Conservation (phyloP, 2,329 filamentous ascomycete genomes). For the Hypoxylon sp. region DNA sequence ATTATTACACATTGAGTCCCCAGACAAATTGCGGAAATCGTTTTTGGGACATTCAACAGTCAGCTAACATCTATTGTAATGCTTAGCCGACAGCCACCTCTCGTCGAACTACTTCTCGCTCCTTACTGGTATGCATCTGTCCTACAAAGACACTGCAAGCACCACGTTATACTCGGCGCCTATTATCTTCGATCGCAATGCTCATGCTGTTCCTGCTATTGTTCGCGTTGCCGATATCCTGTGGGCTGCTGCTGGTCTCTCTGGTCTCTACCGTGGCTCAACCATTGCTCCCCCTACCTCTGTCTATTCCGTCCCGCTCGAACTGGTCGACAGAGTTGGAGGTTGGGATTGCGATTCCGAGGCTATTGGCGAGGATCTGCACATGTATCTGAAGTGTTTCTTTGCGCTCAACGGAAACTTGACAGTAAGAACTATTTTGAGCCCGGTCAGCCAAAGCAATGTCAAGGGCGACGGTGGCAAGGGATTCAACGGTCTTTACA, state of each 20-base stretch:
- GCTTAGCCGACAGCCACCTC: slow-evolving; percentile 77
- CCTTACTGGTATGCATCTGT: slow-evolving; percentile 73
- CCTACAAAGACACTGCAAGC: slow-evolving; percentile 69
- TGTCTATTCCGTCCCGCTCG: slow-evolving; percentile 77
- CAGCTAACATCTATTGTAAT: slow-evolving; percentile 39
- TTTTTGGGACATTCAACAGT: background rate
- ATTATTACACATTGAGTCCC: slow-evolving; percentile 1
- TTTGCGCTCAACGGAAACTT: slow-evolving; percentile 79
- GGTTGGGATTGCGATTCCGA: slow-evolving; percentile 80
- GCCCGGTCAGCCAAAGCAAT: slow-evolving; percentile 80
- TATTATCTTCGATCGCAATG: slow-evolving; percentile 81
- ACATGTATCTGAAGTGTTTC: slow-evolving; percentile 85
- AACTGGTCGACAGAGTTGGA: slow-evolving; percentile 75
- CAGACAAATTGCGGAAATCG: background rate
- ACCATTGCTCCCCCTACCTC: slow-evolving; percentile 78
- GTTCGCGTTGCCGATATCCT: slow-evolving; percentile 80
- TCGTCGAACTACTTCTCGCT: slow-evolving; percentile 75
- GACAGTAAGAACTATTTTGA: slow-evolving; percentile 72
- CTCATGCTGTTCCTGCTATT: slow-evolving; percentile 74
- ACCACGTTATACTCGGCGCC: slow-evolving; percentile 77
- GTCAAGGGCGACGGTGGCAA: slow-evolving; percentile 71
- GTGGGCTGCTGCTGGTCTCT: slow-evolving; percentile 79
- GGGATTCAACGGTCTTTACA: slow-evolving; percentile 66
- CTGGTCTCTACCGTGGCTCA: slow-evolving; percentile 74
- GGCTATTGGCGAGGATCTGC: slow-evolving; percentile 80